phyloP scores from a whole-genome alignment of 345 rosid genomes.

The Populus nigra region DNA sequence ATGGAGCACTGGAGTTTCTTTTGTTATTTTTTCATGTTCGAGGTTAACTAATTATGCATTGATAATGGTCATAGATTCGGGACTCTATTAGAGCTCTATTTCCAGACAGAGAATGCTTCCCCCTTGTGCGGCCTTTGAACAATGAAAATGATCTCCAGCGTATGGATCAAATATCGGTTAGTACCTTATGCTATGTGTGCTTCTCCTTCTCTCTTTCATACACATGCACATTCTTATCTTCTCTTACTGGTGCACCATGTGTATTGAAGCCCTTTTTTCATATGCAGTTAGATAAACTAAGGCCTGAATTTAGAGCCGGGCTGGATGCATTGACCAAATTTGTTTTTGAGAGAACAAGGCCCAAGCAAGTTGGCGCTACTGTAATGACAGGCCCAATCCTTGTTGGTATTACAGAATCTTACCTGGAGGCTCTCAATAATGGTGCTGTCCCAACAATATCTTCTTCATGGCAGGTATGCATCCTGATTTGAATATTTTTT shows the following conservation, averaged over 20 bases:
- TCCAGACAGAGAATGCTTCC: constrained; percentile 92
- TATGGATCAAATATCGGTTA: constrained; percentile 81
- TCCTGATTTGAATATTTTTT: constrained; percentile 6
- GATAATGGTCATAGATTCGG: constrained; percentile 53
- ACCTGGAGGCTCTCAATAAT: constrained; percentile 87
- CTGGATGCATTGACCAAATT: constrained; percentile 88
- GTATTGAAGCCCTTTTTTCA: neutral
- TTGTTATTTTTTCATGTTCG: neutral
- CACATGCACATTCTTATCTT: neutral
- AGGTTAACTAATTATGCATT: constrained; percentile 19
- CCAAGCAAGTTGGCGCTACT: constrained; percentile 90
- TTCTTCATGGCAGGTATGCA: constrained; percentile 96
- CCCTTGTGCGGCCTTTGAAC: constrained; percentile 90
- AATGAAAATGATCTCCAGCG: constrained; percentile 84
- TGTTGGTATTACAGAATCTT: constrained; percentile 83
- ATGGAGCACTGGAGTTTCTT: neutral
- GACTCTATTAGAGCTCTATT: constrained; percentile 90
- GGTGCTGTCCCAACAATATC: constrained; percentile 98
- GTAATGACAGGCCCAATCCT: constrained; percentile 90
- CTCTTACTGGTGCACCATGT: neutral
- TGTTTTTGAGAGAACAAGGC: constrained; percentile 97
- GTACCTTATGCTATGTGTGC: constrained; percentile 23
- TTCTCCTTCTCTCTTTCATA: neutral
- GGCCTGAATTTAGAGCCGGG: constrained; percentile 86
- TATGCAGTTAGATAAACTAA: constrained; percentile 66